phyloP scores from a whole-genome alignment of 768 basidiomycete genomes.

The Suillus fuscotomentosus region DNA sequence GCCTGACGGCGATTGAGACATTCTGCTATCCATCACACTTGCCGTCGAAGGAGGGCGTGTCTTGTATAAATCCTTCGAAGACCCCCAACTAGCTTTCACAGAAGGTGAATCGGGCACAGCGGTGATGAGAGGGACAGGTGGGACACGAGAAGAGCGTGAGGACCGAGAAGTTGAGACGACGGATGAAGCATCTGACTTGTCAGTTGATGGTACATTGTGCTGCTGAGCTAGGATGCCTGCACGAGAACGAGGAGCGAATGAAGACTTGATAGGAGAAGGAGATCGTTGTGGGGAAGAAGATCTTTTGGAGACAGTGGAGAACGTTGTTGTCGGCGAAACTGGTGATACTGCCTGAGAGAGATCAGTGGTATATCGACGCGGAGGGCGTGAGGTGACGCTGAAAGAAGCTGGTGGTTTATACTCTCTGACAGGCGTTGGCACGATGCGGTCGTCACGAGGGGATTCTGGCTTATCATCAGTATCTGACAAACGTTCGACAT shows the following conservation, averaged over 20 bases:
- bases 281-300: constrained; percentile 8
- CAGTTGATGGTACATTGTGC: constrained; percentile 8
- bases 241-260: constrained; percentile 15
- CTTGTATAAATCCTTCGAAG: constrained; percentile 9
- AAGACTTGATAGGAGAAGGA: constrained; percentile 12
- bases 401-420: constrained; percentile 56
- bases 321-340: background rate
- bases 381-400: constrained; percentile 60
- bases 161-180: constrained; percentile 21
- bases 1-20: constrained; percentile 12
- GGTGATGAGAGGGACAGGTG: constrained; percentile 29
- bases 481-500: background rate
- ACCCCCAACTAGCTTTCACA: constrained; percentile 19
- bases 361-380: constrained; percentile 33
- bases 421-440: constrained; percentile 60
- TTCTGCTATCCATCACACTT: constrained; percentile 11
- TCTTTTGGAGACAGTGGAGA: background rate
- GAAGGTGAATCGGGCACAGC: constrained; percentile 33
- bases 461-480: constrained; percentile 3
- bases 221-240: constrained; percentile 6
- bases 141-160: constrained; percentile 25
- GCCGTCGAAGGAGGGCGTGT: constrained; percentile 13
- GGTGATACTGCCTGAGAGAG: constrained; percentile 9
- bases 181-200: constrained; percentile 29
- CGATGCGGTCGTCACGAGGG: constrained; percentile 19